Base-by-base conservation (phyloP, 73 alveolate species). In the Durusdinium trenchii region DNA sequence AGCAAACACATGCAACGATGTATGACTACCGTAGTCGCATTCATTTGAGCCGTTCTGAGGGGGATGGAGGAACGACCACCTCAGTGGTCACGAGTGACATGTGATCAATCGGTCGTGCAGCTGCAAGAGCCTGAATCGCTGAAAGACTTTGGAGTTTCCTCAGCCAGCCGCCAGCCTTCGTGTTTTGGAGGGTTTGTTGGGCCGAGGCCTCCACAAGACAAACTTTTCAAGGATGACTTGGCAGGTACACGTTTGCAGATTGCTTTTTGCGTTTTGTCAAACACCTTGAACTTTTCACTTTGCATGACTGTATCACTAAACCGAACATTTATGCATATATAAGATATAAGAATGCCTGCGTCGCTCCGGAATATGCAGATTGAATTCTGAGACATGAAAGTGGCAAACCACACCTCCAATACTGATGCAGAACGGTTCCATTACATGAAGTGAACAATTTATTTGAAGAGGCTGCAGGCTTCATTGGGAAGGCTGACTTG, bases 21-120 rank as follows among this genome's bases (percentile, higher is more conserved):
- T 2, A 71, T 20, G 14, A 32, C 48, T 6, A 71, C 26, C 14
- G 0, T 26, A 12, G n/a, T 35, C 42, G 46, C 42, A 16, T 18
- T 7, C 10, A 16, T 7, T 16, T 18, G 46, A 23, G 82, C 42
- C 82, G 82, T 14, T 42, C 4, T 18, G 57, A 6, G 9, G 57
- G 54, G 94, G 94, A 43, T n/a, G 23, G 57, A 35, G 60, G 57
- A 51, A 57, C 36, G 52, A 10, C 38, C 61, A 30, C 47, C 94
- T 32, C 62, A 57, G 60, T 85, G 94, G 94, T 52, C 38, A 36
- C 78, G 79, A 3, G 79, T 54, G 32, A 85, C 57, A 5, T 85
- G 20, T 30, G 94, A 85, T 57, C 94, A 85, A 28, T 85, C 94
- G 14, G 94, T 85, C 14, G 79, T 85, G 30, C 35, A 85, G 79